phyloP scores from a whole-genome alignment of 257 asterid species.

The Prunella vulgaris region DNA sequence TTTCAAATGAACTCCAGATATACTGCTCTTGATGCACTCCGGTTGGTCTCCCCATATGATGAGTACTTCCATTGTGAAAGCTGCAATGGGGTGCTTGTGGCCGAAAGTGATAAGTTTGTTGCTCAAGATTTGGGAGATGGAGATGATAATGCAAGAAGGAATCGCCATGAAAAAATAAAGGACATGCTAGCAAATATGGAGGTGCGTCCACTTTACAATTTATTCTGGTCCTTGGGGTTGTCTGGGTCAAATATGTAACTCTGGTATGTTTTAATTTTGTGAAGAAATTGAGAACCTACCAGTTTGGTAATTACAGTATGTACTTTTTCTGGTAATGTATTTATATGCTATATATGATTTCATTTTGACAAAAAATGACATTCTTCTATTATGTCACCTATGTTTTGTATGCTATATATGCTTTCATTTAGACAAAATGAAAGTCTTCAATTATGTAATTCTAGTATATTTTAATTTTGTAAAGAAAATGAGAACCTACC shows the following conservation, averaged over 20 bases:
- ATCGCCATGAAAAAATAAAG: conserved; percentile 69
- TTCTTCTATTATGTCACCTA: no score
- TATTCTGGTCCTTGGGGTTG: background rate
- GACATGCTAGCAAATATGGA: conserved; percentile 76
- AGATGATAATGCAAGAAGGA: conserved; percentile 91
- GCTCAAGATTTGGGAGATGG: conserved; percentile 74
- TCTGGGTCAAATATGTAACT: background rate
- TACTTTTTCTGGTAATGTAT: background rate
- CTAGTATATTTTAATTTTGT: background rate
- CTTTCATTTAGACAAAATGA: no score
- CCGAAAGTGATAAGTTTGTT: conserved; percentile 71
- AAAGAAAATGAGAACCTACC: conserved; percentile 1
- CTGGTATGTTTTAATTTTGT: background rate
- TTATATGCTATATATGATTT: conserved; percentile 1
- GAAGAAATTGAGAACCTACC: background rate
- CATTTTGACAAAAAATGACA: background rate
- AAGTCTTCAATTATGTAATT: background rate
- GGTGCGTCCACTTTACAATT: conserved; percentile 44
- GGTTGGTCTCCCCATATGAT: conserved; percentile 59
- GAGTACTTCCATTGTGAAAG: conserved; percentile 86
- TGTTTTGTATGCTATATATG: no score
- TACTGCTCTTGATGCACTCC: conserved; percentile 51
- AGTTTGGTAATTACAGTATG: background rate
- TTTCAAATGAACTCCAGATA: conserved; percentile 46
- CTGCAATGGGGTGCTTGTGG: conserved; percentile 73